Evolutionary conservation across 345 rosid genomes (phyloP).

Genomic region (Heritiera fomes): DNA sequence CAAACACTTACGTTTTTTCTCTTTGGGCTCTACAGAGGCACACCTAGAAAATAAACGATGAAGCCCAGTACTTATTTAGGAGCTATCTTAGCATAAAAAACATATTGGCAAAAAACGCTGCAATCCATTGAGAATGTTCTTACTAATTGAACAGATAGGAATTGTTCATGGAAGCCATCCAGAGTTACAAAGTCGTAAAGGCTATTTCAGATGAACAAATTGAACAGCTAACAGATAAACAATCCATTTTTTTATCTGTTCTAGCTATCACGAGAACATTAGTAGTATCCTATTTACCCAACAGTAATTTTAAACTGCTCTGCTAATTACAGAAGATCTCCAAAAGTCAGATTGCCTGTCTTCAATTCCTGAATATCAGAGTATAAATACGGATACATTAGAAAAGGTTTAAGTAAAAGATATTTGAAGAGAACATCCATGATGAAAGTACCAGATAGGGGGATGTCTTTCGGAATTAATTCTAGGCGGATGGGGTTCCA

Average conservation of each 20-base stretch:
- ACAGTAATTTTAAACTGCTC: not conserved
- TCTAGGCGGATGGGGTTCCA: conserved; percentile 38
- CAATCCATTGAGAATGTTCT: not conserved
- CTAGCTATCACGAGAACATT: no score
- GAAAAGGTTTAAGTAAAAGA: not conserved
- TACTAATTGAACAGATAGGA: not conserved
- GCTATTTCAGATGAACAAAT: not conserved
- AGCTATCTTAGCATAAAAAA: not conserved
- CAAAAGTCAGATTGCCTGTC: not conserved
- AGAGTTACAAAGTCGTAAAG: not conserved
- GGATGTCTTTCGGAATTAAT: not conserved
- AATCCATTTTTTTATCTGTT: no score
- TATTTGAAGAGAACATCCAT: not conserved
- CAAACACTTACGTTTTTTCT: no score
- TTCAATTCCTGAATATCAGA: not conserved
- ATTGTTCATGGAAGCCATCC: not conserved
- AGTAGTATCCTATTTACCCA: not conserved
- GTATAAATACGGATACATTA: not conserved
- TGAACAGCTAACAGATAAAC: not conserved
- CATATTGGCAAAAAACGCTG: not conserved
- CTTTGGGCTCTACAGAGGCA: no score
- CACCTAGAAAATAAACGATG: no score
- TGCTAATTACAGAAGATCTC: not conserved
- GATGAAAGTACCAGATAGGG: conserved; percentile 11
- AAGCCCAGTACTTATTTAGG: no score